These are phyloP conservation scores for Pyracantha coccinea DNA, from an alignment of 331 rosid species.

Conservation along the genomic window DNA sequence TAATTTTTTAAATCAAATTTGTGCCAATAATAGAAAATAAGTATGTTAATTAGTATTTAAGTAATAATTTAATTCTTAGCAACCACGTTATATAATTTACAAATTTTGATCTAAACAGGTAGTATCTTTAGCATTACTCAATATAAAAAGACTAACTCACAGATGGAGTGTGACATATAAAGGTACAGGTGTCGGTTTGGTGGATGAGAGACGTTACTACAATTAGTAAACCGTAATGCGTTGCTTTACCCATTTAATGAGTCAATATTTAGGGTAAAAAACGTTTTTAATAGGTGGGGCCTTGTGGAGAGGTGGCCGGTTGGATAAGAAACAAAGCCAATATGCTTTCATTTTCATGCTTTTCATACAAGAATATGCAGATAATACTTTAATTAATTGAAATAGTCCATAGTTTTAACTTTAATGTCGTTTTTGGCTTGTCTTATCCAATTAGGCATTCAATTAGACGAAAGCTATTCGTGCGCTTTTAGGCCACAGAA, in stretches of 20 bases:
- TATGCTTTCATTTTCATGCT: neutral
- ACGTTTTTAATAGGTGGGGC: neutral
- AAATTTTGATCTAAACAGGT: no score
- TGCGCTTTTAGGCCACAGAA: no score
- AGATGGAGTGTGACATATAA: neutral
- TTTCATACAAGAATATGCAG: neutral
- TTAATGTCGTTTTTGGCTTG: neutral
- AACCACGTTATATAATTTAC: no score
- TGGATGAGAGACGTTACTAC: neutral
- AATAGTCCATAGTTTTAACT: neutral
- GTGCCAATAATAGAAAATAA: no score
- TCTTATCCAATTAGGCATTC: neutral
- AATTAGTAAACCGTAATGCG: neutral
- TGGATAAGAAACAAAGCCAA: neutral
- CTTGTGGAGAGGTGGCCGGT: neutral
- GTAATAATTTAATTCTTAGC: no score
- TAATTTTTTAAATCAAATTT: neutral
- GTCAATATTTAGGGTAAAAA: neutral
- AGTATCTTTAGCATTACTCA: rapidly evolving
- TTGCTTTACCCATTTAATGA: neutral
- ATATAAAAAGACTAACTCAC: neutral
- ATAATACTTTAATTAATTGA: neutral
- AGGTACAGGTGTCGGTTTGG: neutral
- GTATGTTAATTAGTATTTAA: rapidly evolving
- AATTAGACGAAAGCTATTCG: no score